Evolutionary conservation across 2,329 filamentous ascomycete genomes (phyloP), one percentile per base, ranked within the genome.

Genomic region (Sphaerulina musiva): DNA sequence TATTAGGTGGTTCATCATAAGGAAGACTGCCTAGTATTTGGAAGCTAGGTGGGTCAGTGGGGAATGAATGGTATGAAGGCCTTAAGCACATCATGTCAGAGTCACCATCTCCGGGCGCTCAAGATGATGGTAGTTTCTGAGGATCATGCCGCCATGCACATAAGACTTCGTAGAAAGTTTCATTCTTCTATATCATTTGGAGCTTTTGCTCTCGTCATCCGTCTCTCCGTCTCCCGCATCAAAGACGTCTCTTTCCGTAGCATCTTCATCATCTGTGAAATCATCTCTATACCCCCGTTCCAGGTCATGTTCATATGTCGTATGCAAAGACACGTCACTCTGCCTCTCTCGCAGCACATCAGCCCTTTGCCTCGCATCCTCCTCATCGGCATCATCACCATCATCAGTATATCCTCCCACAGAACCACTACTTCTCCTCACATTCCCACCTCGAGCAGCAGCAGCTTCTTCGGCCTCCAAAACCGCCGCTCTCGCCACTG

Each of bases 231-330:
- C 74, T 0, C 73, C 74, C 34, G 69, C 68, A 45, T 68, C 70
- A 55, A 77, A 77, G 1, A 74, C 71, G 63, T 76, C 73, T 38
- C 72, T 65, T 12, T 70, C 69, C 31, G 70, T 68, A 1, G 71
- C 73, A 54, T 74, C 71, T 49, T 74, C 73, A 20, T 72, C 74
- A 40, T 70, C 69, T 46, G 70, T 70, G 26, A 68, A 69, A 26
- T 76, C 72, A 58, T 76, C 74, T 45, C 68, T 65, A 59, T 74
- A 75, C 36, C 62, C 65, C 11, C 56, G 57, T 50, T 77, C 77
- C 54, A 79, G 72, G 62, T 78, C 76, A 62, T 78, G 77, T 17
- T 74, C 76, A 58, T 78, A 80, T 10, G 79, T 76, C 51, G 80
- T 76, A 55, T 76, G 73, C 48, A 78, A 62, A 56, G 70, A 73